Evolutionary conservation across 192 early-diverging fungal genomes (phyloP), one percentile per base, ranked within the genome.

Genomic region (Borealophlyctis nickersoniae): DNA sequence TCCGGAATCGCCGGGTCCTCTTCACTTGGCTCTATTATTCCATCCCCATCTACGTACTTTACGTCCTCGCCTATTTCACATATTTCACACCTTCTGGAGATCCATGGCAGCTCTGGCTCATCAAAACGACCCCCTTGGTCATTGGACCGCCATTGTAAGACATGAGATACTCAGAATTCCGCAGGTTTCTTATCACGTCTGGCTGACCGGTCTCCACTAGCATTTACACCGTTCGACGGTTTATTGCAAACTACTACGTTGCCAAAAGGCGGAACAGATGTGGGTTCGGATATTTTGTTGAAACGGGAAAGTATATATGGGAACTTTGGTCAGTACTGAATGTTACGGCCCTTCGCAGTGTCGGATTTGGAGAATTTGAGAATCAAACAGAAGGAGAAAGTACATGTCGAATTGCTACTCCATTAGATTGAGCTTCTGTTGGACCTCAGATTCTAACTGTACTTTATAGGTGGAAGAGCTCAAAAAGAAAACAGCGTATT

Each of bases 401-500:
- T 78, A 45, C 84, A 16, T 26, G 14, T 28, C 0, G 1, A 60
- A 22, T 60, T 23, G 13, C 1, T 33, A 58, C 1, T 9, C 33
- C 9, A 26, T n/a, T 0, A 14, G 19, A 19, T 45, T 7, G 39
- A 7, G 39, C 7, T 45, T 7, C 7, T 7, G 4, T 54, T 29
- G n/a, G n/a, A n/a, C n/a, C n/a, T n/a, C n/a, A n/a, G n/a, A n/a
- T n/a, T n/a, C n/a, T n/a, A n/a, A 52, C 0, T 2, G n/a, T 53
- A 16, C 14, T 52, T 63, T 13, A 22, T 57, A 89, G 71, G 72
- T 98, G 16, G 93, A 98, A 59, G 95, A 94, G 71, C 78, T 98
- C 58, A 98, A 98, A 76, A 93, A 95, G 66, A 94, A 91, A 71
- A 94, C 92, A 0, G 86, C 89, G 0, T 98, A 91, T 70, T 92